These are phyloP conservation scores for Lophiostoma macrostomum DNA, from an alignment of 495 filamentous ascomycete species.

Conservation along the genomic window DNA sequence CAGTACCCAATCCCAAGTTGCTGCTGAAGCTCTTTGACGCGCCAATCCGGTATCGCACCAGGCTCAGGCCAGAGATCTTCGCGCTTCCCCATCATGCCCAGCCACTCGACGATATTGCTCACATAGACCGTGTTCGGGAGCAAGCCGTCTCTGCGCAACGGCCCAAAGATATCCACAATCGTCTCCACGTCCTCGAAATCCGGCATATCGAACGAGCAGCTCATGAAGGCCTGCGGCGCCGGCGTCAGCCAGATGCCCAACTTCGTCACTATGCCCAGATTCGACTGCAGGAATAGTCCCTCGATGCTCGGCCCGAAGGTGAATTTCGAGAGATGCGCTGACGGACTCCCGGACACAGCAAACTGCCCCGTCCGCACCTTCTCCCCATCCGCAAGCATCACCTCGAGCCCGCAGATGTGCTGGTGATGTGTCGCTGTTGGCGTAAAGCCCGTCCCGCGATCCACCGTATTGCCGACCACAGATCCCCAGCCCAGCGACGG, in stretches of 20 bases:
- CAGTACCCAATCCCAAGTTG: slow-evolving; percentile 48
- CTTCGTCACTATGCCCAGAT: slow-evolving; percentile 51
- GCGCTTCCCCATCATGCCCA: slow-evolving; percentile 47
- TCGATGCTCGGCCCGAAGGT: slow-evolving; percentile 50
- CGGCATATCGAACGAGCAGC: slow-evolving; percentile 49
- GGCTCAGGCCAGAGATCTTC: slow-evolving; percentile 47
- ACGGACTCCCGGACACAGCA: slow-evolving; percentile 37
- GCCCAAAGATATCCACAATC: slow-evolving; percentile 47
- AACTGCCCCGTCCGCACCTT: slow-evolving; percentile 33
- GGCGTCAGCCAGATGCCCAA: slow-evolving; percentile 48
- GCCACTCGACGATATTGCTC: slow-evolving; percentile 45
- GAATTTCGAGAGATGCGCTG: slow-evolving; percentile 48
- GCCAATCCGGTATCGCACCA: slow-evolving; percentile 49
- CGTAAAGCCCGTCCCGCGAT: slow-evolving; percentile 34
- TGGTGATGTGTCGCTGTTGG: slow-evolving; percentile 34
- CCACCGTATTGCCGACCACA: slow-evolving; percentile 34
- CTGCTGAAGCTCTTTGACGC: slow-evolving; percentile 44
- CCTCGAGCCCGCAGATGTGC: slow-evolving; percentile 34
- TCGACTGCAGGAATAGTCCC: slow-evolving; percentile 50
- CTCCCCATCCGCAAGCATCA: slow-evolving; percentile 33
- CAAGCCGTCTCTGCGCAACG: slow-evolving; percentile 25
- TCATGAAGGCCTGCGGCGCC: slow-evolving; percentile 51
- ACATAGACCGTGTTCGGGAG: slow-evolving; percentile 30
- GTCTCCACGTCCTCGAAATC: slow-evolving; percentile 47
- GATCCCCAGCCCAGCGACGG: slow-evolving; percentile 35